These are phyloP conservation scores for Nannochloropsis salina DNA, from an alignment of 108 stramenopile species.

Conservation along the genomic window DNA sequence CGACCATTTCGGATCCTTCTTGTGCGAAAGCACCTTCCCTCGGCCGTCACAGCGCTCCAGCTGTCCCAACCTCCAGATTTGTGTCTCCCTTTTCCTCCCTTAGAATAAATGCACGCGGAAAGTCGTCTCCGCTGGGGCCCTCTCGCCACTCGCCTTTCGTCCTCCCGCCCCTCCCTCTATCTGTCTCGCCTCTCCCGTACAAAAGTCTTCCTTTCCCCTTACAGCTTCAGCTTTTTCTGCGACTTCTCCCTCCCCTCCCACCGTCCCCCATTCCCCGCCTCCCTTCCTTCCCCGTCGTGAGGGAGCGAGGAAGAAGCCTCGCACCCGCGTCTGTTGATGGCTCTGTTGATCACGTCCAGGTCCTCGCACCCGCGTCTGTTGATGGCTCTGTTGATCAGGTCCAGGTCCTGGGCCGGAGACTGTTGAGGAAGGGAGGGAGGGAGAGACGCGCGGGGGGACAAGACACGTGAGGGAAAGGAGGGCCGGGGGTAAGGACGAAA, in stretches of 20 bases:
- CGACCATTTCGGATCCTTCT: too few species aligned
- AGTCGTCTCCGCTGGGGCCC: too few species aligned
- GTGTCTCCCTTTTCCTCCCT: too few species aligned
- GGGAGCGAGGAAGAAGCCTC: neutral
- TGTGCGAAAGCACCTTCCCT: too few species aligned
- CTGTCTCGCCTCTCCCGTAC: neutral
- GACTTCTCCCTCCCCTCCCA: neutral
- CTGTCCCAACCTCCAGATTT: too few species aligned
- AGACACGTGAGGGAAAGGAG: neutral
- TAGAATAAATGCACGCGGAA: too few species aligned
- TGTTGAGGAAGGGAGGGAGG: neutral
- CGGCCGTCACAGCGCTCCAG: too few species aligned
- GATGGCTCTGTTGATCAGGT: too few species aligned
- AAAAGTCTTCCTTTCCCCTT: neutral
- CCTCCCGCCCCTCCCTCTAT: neutral
- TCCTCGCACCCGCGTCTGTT: neutral
- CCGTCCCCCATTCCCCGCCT: neutral
- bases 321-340: neutral
- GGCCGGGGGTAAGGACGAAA: neutral
- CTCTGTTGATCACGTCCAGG: neutral
- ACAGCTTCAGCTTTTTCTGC: neutral
- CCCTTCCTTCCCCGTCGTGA: neutral
- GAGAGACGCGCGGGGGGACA: neutral
- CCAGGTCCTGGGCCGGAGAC: too few species aligned
- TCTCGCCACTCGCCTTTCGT: too few species aligned